A percentile compares a stretch with the other conserved stretches of the same genome.
Evolutionary conservation across 192 early-diverging fungal species (phyloP).

Genomic region (Coemansia sp.): DNA sequence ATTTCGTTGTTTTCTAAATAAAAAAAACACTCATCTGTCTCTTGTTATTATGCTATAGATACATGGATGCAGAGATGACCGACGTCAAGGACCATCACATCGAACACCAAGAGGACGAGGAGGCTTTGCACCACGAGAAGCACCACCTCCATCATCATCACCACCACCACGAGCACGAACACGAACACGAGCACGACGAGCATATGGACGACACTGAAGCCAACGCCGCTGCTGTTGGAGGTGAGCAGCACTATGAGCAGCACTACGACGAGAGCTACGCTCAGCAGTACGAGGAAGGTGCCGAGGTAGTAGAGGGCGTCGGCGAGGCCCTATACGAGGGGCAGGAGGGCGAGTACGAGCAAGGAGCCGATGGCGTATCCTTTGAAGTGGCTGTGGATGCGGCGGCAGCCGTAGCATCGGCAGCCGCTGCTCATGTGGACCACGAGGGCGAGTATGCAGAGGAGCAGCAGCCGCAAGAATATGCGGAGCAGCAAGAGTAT

Average conservation of each 20-base stretch:
- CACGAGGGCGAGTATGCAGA: constrained; percentile 18
- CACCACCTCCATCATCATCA: constrained; percentile 8
- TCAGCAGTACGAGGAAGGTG: constrained; percentile 37
- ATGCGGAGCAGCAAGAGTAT: constrained; percentile 35
- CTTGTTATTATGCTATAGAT: constrained; percentile 9
- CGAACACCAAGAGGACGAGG: constrained; percentile 21
- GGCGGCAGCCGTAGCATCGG: constrained; percentile 30
- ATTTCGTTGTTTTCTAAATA: background rate
- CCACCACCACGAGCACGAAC: constrained; percentile 12
- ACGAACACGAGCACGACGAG: constrained; percentile 19
- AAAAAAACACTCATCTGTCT: background rate
- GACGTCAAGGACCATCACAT: constrained; percentile 27
- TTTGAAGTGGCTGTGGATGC: constrained; percentile 32
- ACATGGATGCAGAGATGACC: constrained; percentile 45
- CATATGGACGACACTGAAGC: constrained; percentile 25
- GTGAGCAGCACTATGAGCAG: constrained; percentile 33
- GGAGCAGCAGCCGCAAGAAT: constrained; percentile 32
- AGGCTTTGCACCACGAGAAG: constrained; percentile 13
- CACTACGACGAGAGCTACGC: constrained; percentile 35
- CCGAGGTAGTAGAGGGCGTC: constrained; percentile 26
- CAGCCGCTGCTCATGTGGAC: constrained; percentile 15
- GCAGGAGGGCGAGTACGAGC: constrained; percentile 44
- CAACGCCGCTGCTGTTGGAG: background rate
- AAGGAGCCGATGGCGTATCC: constrained; percentile 23
- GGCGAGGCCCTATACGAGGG: constrained; percentile 38